phyloP scores from a whole-genome alignment of 495 filamentous ascomycete species.

The Neohortaea acidophila region DNA sequence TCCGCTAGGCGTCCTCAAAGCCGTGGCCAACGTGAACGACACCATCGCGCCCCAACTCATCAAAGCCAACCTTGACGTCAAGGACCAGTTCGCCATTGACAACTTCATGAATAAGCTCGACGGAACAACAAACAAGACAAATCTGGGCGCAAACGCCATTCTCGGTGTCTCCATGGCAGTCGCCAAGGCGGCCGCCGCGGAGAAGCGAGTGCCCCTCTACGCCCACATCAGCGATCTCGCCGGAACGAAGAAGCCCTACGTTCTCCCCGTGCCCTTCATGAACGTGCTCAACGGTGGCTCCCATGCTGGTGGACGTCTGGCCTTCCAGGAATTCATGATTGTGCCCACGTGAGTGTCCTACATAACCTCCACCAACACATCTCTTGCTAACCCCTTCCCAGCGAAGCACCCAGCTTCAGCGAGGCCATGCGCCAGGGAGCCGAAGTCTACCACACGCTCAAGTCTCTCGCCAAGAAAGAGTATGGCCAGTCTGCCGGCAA shows the following conservation, averaged over 20 bases:
- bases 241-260: conserved; percentile 98
- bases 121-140: conserved; percentile 92
- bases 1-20: conserved; percentile 62
- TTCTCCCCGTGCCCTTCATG: conserved; percentile 98
- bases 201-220: conserved; percentile 96
- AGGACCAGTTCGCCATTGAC: conserved; percentile 89
- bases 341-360: conserved; percentile 60
- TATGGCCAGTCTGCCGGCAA: conserved; percentile 98
- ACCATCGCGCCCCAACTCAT: conserved; percentile 83
- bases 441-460: conserved; percentile 97
- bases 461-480: conserved; percentile 95
- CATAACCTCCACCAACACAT: too few species aligned
- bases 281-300: conserved; percentile 99
- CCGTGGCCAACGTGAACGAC: conserved; percentile 91
- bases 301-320: conserved; percentile 94
- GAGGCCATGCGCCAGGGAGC: conserved; percentile 91
- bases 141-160: conserved; percentile 96
- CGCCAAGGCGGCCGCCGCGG: conserved; percentile 94
- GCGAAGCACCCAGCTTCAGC: conserved; percentile 62
- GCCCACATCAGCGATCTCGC: conserved; percentile 96
- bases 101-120: conserved; percentile 92
- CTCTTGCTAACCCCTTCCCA: conserved; percentile 15
- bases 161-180: conserved; percentile 90
- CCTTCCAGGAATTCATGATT: conserved; percentile 99
- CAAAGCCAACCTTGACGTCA: conserved; percentile 85